A percentile compares a stretch with the other conserved stretches of the same genome.
Evolutionary conservation across 176 grass and related monocot genomes (phyloP).

Genomic region (Puccinellia tenuiflora): DNA sequence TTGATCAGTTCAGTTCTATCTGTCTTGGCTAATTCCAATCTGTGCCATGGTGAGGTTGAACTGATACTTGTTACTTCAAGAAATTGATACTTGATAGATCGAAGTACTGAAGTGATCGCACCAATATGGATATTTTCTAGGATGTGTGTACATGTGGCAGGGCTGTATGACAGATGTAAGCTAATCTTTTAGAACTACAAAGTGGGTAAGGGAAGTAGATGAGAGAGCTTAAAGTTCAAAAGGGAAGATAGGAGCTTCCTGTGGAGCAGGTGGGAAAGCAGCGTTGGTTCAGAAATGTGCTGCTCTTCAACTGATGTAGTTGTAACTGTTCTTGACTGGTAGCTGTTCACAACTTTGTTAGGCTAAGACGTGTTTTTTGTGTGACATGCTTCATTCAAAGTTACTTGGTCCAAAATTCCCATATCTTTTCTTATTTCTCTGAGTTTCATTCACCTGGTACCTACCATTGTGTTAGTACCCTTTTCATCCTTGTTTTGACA

Average conservation of each 20-base stretch:
- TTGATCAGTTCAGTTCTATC: not conserved
- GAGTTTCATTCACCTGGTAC: not conserved
- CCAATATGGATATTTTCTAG: not conserved
- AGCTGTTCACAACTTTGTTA: not conserved
- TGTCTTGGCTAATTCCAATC: slow-evolving; percentile 4
- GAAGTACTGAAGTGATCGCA: not conserved
- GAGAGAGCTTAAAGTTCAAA: not conserved
- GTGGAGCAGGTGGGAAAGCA: slow-evolving; percentile 3
- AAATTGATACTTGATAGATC: not conserved
- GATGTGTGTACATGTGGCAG: not conserved
- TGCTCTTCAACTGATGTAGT: not conserved
- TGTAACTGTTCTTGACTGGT: not conserved
- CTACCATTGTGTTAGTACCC: not conserved
- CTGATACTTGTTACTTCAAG: not conserved
- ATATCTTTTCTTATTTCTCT: not conserved
- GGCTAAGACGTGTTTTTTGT: not conserved
- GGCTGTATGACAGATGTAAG: not conserved
- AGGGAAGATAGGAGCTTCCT: not conserved
- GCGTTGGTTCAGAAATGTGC: not conserved
- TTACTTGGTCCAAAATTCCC: not conserved
- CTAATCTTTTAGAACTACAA: not conserved
- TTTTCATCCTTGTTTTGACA: not conserved
- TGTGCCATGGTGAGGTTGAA: not conserved
- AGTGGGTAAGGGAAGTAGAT: not conserved
- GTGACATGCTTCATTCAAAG: slow-evolving; percentile 2